Evolutionary conservation across 1,284 basidiomycete species (phyloP).

Genomic region (Ceratobasidium papillatum): DNA sequence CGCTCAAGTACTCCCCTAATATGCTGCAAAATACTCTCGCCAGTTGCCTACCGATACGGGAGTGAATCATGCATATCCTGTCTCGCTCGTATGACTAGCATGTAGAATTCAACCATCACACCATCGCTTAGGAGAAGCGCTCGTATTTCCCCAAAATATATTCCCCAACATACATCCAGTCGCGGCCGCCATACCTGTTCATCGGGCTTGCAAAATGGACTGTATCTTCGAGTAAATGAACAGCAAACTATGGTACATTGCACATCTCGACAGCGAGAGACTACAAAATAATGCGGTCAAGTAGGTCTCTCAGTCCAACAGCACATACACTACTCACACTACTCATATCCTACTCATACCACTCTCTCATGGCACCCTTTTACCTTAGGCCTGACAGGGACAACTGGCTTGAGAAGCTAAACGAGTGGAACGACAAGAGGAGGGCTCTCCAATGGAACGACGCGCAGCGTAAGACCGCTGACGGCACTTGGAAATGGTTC

Average conservation of each 20-base stretch:
- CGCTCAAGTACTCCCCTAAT: too few relatives aligned
- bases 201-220: neutral
- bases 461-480: neutral
- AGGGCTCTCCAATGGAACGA: neutral
- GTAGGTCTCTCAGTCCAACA: neutral
- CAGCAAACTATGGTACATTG: neutral
- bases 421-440: constrained; percentile 1
- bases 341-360: neutral
- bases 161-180: too few relatives aligned
- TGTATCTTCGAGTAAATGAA: neutral
- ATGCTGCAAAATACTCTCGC: too few relatives aligned
- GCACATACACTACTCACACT: neutral
- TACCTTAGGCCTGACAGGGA: neutral
- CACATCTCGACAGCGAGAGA: neutral
- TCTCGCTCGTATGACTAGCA: too few relatives aligned
- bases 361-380: neutral
- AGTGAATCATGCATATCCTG: too few relatives aligned
- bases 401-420: constrained; percentile 13
- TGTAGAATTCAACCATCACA: neutral
- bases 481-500: neutral
- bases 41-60: too few relatives aligned
- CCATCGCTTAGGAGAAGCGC: neutral
- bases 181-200: neutral
- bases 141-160: neutral
- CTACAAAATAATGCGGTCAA: neutral